These are phyloP conservation scores for Eutrema japonicum DNA, from an alignment of 345 rosid species.

Conservation along the genomic window DNA sequence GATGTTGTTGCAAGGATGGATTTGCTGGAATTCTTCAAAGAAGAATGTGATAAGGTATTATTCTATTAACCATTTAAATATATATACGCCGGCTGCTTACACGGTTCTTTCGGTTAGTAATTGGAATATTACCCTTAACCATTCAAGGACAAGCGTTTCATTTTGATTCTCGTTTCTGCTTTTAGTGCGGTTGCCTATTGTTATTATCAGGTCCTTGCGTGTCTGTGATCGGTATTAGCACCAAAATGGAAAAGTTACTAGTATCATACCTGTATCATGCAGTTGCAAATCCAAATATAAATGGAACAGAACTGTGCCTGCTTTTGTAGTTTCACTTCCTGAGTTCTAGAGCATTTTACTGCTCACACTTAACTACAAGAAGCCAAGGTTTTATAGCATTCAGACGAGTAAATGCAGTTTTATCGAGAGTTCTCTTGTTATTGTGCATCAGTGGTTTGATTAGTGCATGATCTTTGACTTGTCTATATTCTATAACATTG, in stretches of 20 bases:
- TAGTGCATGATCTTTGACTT: conserved; percentile 26
- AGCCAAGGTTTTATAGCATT: background rate
- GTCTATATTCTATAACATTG: conserved; percentile 1
- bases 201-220: conserved; percentile 11
- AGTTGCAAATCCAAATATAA: background rate
- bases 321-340: background rate
- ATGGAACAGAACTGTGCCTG: background rate
- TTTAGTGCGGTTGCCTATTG: background rate
- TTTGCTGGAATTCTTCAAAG: conserved; percentile 82
- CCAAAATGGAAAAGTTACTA: background rate
- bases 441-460: conserved; percentile 10
- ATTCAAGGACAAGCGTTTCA: background rate
- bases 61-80: background rate
- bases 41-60: conserved; percentile 84
- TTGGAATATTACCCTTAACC: background rate
- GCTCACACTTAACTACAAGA: background rate
- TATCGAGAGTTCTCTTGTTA: background rate
- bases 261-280: conserved; percentile 8
- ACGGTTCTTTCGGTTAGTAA: background rate
- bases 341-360: background rate
- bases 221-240: background rate
- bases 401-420: background rate
- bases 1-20: conserved; percentile 96
- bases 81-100: background rate
- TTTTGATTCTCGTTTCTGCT: background rate